Base-by-base conservation (phyloP, 192 early-diverging fungal species). In the Dimargaris verticillata region DNA sequence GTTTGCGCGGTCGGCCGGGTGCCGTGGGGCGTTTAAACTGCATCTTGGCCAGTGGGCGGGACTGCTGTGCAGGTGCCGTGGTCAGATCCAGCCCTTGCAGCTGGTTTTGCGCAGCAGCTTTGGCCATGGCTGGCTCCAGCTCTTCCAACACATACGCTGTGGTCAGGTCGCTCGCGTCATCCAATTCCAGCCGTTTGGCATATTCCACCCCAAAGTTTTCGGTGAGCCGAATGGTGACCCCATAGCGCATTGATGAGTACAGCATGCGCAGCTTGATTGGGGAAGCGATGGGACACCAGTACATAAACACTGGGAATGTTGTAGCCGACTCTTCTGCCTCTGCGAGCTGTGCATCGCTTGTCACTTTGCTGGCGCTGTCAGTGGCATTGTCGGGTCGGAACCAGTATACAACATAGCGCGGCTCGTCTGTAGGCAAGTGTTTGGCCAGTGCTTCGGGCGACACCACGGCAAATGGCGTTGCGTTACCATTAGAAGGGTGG, bases 221-320 rank as follows among this genome's bases (percentile, higher is more conserved):
- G 68, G 83, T 76, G 24, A 81, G 75, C 46, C 61, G 72, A 11
- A 69, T 63, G 45, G 87, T 62, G 22, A 91, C 74, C 33, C 74
- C 81, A 20, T 72, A 66, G 48, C 83, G 78, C 50, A 81, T 86
- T 0, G 90, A 79, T 12, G 90, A 89, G 70, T 89, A 93, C 38
- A 92, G 62, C 95, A 95, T 97, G n/a, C 86, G 77, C 49, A 89
- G 80, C 44, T 87, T 83, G 60, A 97, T 84, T 68, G 88, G 89
- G 55, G 86, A 83, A 10, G 69, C 61, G 26, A 80, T 70, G 11
- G 95, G 92, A 63, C 92, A 97, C 26, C 83, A 83, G 68, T 88
- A 92, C 59, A 88, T 73, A 69, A 94, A 94, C n/a, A 91, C 80
- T 81, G 74, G n/a, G 57, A 42, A 59, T 15, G 10, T 17, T 15